Base-by-base conservation (phyloP, 1,139 yeast species). In the Yamadazyma epiphylla region DNA sequence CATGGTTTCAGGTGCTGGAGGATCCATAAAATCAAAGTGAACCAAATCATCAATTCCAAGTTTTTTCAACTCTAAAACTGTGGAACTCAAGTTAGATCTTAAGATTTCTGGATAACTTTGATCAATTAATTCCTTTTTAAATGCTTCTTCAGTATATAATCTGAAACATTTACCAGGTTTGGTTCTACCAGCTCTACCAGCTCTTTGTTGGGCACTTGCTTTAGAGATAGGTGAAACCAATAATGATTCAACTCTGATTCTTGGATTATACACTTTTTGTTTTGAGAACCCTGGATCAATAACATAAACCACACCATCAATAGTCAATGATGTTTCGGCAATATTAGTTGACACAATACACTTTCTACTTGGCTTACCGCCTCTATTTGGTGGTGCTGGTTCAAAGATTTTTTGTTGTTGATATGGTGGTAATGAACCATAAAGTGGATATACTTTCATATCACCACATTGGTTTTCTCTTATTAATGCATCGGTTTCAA, bases 1-100 rank as follows among this genome's bases (percentile, higher is more conserved):
- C 98, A 91, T 91, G 6, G 98, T 91, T 59, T 91, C 98, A 4
- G 97, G 97, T 1, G 98, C 97, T n/a, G 98, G 98, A 6, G 98
- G 97, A 53, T 91, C 98, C 96, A 91, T 91, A 51, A 91, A 91
- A 57, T 91, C 98, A 53, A 91, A 91, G 59, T 91, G 97, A 19
- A 91, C 98, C 53, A 91, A 74, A 59, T 91, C 98, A 53, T 91
- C 96, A 43, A 91, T 76, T 13, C 97, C 97, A 38, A 91, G 72
- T 59, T 91, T 91, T 58, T 91, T 91, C 57, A 91, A 70, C 56
- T 91, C 95, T 39, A 91, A 65, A 17, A 91, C 97, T 0, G 97
- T 91, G 24, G 89, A 83, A 13, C 96, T 83, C 50, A 91, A 71
- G 58, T 91, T 91, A 37, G 91, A 80, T 51, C 98, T 73, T 53